Evolutionary conservation across 2,329 filamentous ascomycete species (phyloP).

Genomic region (Zymoseptoria pseudotritici): DNA sequence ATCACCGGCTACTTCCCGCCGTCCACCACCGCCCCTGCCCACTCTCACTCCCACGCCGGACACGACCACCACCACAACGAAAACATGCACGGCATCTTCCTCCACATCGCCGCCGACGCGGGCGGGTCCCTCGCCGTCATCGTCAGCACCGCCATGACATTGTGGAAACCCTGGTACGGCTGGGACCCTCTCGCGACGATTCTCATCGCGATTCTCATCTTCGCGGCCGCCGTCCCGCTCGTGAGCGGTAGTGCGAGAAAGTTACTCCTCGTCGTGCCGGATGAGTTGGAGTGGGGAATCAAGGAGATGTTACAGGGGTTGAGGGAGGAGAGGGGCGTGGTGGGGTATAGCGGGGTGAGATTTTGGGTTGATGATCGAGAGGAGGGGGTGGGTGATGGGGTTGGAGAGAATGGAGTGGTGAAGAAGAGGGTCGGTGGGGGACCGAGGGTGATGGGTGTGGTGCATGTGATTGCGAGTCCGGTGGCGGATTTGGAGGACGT

Average conservation of each 20-base stretch:
- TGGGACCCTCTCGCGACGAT: constrained; percentile 94
- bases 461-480: constrained; percentile 72
- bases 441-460: constrained; percentile 64
- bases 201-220: constrained; percentile 86
- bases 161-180: constrained; percentile 81
- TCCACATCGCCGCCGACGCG: constrained; percentile 91
- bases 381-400: constrained; percentile 28
- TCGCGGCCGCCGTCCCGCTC: constrained; percentile 81
- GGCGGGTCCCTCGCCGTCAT: constrained; percentile 93
- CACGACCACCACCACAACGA: constrained; percentile 60
- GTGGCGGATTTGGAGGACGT: constrained; percentile 75
- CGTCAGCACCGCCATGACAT: constrained; percentile 78
- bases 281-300: constrained; percentile 77
- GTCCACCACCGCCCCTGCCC: constrained; percentile 1
- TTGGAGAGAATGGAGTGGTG: constrained; percentile 69
- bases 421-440: constrained; percentile 42
- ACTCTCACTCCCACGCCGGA: constrained; percentile 3
- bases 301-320: constrained; percentile 81
- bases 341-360: constrained; percentile 75
- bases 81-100: constrained; percentile 96
- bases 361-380: constrained; percentile 81
- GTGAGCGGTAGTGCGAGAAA: constrained; percentile 78
- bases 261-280: constrained; percentile 75
- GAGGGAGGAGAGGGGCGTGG: constrained; percentile 72
- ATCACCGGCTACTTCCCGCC: constrained; percentile 7